A percentile compares a stretch with the other conserved stretches of the same genome.
phyloP scores from a whole-genome alignment of 2,329 filamentous ascomycete genomes.

The Chaetothyriales sp. region DNA sequence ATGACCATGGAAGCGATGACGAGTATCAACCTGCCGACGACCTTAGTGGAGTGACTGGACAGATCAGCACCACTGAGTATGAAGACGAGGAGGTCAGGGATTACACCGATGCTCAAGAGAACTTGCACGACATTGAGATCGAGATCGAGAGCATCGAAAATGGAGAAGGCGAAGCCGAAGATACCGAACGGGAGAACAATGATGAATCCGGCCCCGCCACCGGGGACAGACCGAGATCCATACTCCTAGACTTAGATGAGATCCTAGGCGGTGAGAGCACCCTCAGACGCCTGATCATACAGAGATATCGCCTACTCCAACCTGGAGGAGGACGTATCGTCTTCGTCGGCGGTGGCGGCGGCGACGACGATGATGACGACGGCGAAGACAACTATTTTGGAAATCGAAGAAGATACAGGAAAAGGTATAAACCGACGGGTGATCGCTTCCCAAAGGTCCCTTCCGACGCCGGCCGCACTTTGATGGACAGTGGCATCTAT shows the following conservation, averaged over 20 bases:
- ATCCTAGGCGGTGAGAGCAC: constrained; percentile 39
- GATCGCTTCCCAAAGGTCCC: constrained; percentile 69
- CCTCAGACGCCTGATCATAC: constrained; percentile 37
- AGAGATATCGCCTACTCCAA: constrained; percentile 20
- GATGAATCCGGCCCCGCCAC: constrained; percentile 6
- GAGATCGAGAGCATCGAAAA: constrained; percentile 35
- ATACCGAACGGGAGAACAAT: constrained; percentile 29
- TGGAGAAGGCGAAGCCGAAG: constrained; percentile 55
- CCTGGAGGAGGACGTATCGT: constrained; percentile 14
- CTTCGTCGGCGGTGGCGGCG: constrained; percentile 15
- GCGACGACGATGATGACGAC: constrained; percentile 24
- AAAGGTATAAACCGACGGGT: constrained; percentile 30
- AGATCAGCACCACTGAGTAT: not conserved
- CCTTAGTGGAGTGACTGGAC: constrained; percentile 1
- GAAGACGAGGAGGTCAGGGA: constrained; percentile 1
- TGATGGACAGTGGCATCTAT: constrained; percentile 76
- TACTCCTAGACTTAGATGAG: constrained; percentile 35
- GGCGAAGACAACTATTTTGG: constrained; percentile 22
- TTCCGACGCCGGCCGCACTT: constrained; percentile 56
- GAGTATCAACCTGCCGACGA: constrained; percentile 4
- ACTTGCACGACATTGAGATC: constrained; percentile 15
- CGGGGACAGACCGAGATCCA: constrained; percentile 21
- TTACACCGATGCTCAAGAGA: constrained; percentile 14
- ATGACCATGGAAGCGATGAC: constrained; percentile 16
- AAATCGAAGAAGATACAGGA: constrained; percentile 31